Evolutionary conservation across 2,329 filamentous ascomycete species (phyloP).

Genomic region (Cyphellophora attinorum): DNA sequence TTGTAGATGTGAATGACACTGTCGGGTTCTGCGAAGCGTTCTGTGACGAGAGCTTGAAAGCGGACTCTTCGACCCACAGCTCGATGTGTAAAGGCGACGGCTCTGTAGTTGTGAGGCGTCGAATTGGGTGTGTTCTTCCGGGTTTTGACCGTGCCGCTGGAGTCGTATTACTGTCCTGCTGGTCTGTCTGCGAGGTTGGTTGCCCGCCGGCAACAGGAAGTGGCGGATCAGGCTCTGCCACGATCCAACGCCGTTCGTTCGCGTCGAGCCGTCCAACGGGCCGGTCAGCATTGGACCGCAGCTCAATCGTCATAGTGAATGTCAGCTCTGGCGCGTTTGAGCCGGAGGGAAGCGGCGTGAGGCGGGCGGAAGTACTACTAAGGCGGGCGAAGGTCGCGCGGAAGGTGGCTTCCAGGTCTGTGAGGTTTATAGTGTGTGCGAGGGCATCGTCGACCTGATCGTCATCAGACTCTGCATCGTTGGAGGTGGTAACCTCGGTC

Average conservation of each 20-base stretch:
- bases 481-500: slow-evolving; percentile 3
- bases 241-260: slow-evolving; percentile 51
- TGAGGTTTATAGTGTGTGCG: slow-evolving; percentile 13
- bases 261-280: slow-evolving; percentile 33
- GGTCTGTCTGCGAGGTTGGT: not conserved
- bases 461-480: slow-evolving; percentile 24
- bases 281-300: slow-evolving; percentile 35
- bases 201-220: slow-evolving; percentile 13
- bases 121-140: slow-evolving; percentile 53
- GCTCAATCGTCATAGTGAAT: slow-evolving; percentile 40
- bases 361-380: slow-evolving; percentile 26
- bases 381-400: slow-evolving; percentile 36
- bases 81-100: slow-evolving; percentile 54
- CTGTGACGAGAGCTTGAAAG: slow-evolving; percentile 45
- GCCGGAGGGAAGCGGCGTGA: slow-evolving; percentile 15
- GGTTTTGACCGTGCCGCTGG: slow-evolving; percentile 27
- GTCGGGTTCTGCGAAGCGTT: slow-evolving; percentile 1
- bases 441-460: slow-evolving; percentile 35
- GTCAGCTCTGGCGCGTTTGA: slow-evolving; percentile 29
- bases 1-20: slow-evolving; percentile 1
- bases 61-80: slow-evolving; percentile 60
- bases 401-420: slow-evolving; percentile 40
- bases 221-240: slow-evolving; percentile 40
- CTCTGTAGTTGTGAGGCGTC: slow-evolving; percentile 55
- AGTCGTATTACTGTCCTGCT: not conserved